Evolutionary conservation across 202 grass and related monocot genomes (phyloP), one percentile per base, ranked within the genome.

Genomic region (Schoenoplectus triqueter): DNA sequence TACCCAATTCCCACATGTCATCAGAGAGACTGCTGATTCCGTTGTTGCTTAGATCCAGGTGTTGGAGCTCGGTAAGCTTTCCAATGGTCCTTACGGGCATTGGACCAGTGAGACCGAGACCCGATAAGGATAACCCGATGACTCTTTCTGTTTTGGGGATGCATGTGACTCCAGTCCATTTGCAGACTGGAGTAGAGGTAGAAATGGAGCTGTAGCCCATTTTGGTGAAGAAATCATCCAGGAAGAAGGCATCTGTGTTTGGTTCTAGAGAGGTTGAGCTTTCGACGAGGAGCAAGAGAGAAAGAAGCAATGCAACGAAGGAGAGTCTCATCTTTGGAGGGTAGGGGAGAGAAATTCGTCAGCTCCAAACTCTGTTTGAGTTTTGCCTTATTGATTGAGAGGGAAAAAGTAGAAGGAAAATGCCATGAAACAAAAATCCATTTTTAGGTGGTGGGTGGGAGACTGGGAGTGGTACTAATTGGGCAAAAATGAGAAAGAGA

Each of bases 11-110:
- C 91, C 93, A 91, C 13, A 99, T 64, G 68, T 99, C 96, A 62
- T 56, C 63, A 19, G 96, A 84, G 79, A 99, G 82, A 19, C 59
- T 86, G 74, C 87, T 94, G 69, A 99, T 91, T 66, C 75, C 56
- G 86, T 99, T 99, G 84, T 64, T 41, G 84, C 91, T 90, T 59
- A 99, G 93, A 88, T 99, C 96, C 48, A 99, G 85, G n/a, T 15
- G 7, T 81, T 72, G 86, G 11, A 99, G 91, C 66, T 75, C 80
- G 67, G 63, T 86, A 18, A 99, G 96, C 86, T 99, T 95, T 13
- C 88, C 93, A 82, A 99, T 90, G 64, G 96, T 95, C 84, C 86
- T 84, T 54, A 91, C 87, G 7, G 96, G 96, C 48, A 99, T 91
- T 45, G 80, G 69, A 17, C 96, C 96, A 0, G 69, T 69, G 40